These are phyloP conservation scores for Tothia fuscella DNA, from an alignment of 2,329 filamentous ascomycete species.

Conservation along the genomic window DNA sequence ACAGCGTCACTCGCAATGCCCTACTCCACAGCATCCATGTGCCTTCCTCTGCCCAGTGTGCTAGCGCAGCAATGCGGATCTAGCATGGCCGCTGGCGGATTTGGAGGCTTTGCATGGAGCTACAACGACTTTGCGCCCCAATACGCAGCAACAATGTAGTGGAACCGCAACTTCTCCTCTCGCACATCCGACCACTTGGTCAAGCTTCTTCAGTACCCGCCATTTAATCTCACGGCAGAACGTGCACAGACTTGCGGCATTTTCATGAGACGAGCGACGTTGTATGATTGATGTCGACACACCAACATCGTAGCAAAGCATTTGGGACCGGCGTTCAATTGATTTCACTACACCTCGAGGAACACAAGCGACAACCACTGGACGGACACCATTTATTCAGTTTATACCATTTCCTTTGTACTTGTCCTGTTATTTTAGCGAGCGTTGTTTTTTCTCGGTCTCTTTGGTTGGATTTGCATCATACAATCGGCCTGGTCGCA, in stretches of 20 bases:
- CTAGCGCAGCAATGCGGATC: conserved; percentile 73
- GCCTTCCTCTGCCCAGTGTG: conserved; percentile 76
- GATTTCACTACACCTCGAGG: conserved; percentile 14
- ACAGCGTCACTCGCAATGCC: conserved; percentile 60
- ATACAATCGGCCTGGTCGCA: conserved; percentile 25
- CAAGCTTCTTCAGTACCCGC: conserved; percentile 27
- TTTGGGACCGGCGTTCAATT: conserved; percentile 44
- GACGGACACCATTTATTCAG: conserved; percentile 21
- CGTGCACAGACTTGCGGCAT: conserved; percentile 29
- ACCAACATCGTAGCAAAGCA: conserved; percentile 23
- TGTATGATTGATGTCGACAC: conserved; percentile 30
- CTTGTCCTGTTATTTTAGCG: conserved; percentile 31
- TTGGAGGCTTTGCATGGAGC: conserved; percentile 70
- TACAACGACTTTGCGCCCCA: conserved; percentile 68
- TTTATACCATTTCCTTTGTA: conserved; percentile 30
- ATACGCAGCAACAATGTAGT: conserved; percentile 72
- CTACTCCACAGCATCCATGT: conserved; percentile 59
- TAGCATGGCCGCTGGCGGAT: conserved; percentile 47
- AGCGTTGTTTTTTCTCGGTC: conserved; percentile 29
- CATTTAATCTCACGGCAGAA: conserved; percentile 17
- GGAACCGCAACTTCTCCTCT: conserved; percentile 21
- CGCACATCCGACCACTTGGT: conserved; percentile 15
- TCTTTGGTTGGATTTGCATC: conserved; percentile 32
- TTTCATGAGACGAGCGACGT: conserved; percentile 33
- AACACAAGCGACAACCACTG: neutral